phyloP scores from a whole-genome alignment of 495 filamentous ascomycete species.

The Penicillium nucicola region DNA sequence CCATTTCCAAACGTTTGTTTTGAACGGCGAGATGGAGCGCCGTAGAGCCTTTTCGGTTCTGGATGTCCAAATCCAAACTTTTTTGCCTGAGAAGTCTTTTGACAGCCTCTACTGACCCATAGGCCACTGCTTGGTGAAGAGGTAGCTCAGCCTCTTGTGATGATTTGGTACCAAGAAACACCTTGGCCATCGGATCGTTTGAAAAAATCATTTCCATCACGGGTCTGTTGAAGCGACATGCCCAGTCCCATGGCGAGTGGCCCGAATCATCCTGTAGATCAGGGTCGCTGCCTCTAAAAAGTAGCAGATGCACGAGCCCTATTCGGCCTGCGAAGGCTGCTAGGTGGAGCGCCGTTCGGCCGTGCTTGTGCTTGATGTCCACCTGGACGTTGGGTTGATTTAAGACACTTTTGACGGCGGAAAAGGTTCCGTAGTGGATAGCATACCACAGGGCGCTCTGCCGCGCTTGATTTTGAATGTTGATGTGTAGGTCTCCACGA shows the following conservation, averaged over 20 bases:
- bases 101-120: conserved; percentile 5
- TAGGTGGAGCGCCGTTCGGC: conserved; percentile 4
- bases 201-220: conserved; percentile 2
- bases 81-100: conserved; percentile 6
- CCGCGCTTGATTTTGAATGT: conserved; percentile 3
- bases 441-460: conserved; percentile 11
- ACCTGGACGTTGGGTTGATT: background rate
- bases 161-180: background rate
- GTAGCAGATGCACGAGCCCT: conserved; percentile 4
- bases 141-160: conserved; percentile 4
- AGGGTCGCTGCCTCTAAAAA: conserved; percentile 4
- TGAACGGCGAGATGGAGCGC: conserved; percentile 10
- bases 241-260: conserved; percentile 6
- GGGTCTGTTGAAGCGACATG: background rate
- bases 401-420: background rate
- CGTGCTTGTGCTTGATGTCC: background rate
- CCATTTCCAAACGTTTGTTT: background rate
- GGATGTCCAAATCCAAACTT: background rate
- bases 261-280: conserved; percentile 3
- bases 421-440: background rate
- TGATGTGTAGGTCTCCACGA: conserved; percentile 1
- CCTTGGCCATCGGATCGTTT: background rate
- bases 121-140: conserved; percentile 4
- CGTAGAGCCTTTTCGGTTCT: conserved; percentile 8
- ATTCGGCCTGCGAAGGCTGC: conserved; percentile 5